These are phyloP conservation scores for Lecanicillium sp. DNA, from an alignment of 2,329 filamentous ascomycete genomes.

Conservation along the genomic window DNA sequence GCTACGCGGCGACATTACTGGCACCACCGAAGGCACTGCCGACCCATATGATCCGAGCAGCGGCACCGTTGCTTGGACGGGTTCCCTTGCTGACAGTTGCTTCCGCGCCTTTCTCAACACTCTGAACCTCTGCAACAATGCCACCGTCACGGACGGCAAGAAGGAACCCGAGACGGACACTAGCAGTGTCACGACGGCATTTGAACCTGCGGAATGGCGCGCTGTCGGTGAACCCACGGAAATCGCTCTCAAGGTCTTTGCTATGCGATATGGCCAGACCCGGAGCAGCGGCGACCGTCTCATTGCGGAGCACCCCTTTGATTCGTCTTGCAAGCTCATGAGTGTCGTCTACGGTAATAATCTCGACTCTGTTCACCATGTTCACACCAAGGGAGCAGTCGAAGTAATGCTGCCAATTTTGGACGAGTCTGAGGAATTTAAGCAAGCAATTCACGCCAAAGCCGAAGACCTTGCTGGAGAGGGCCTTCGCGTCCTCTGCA, in stretches of 20 bases:
- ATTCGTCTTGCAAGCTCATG: constrained; percentile 69
- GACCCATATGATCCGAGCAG: constrained; percentile 55
- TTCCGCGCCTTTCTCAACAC: constrained; percentile 44
- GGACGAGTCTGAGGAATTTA: constrained; percentile 37
- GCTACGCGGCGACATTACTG: constrained; percentile 45
- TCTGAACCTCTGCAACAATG: constrained; percentile 55
- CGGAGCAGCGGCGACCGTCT: constrained; percentile 38
- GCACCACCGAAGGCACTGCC: constrained; percentile 45
- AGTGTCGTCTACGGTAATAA: constrained; percentile 53
- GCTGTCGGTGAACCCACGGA: constrained; percentile 63
- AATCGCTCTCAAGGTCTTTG: constrained; percentile 66
- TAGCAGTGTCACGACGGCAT: constrained; percentile 38
- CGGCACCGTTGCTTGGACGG: constrained; percentile 41
- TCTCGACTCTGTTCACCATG: constrained; percentile 25
- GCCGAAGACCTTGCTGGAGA: constrained; percentile 51
- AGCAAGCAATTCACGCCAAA: constrained; percentile 36
- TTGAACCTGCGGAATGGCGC: constrained; percentile 41
- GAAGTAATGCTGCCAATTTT: constrained; percentile 49
- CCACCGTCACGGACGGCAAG: constrained; percentile 39
- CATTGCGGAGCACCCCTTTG: constrained; percentile 62
- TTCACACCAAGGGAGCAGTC: constrained; percentile 52
- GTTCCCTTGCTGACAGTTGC: constrained; percentile 28
- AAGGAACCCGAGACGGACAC: constrained; percentile 39
- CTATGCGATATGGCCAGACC: constrained; percentile 55
- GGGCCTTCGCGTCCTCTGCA: constrained; percentile 61